phyloP scores from a whole-genome alignment of 106 monocot genomes.

The Dendrobium officinale region DNA sequence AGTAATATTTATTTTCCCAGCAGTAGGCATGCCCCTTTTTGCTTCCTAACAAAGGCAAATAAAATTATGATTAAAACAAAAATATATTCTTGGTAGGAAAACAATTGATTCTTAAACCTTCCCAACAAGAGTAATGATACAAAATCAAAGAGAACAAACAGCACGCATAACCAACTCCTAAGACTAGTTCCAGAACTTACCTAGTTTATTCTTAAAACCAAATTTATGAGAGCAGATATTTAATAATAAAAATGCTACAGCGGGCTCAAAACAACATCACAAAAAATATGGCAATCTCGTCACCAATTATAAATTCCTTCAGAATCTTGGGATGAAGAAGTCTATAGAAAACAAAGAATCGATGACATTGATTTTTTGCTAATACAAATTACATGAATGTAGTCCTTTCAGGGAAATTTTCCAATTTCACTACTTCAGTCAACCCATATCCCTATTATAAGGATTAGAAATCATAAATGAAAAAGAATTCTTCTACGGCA shows the following conservation, averaged over 20 bases:
- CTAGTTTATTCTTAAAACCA: not conserved
- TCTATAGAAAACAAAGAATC: not conserved
- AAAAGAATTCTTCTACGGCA: not conserved
- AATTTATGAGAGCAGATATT: not conserved
- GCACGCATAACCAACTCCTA: not conserved
- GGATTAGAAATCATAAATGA: not conserved
- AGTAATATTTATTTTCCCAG: slow-evolving; percentile 60
- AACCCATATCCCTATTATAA: not conserved
- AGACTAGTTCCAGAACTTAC: not conserved
- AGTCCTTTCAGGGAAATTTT: not conserved
- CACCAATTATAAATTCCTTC: not conserved
- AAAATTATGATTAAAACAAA: not conserved
- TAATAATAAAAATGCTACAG: not conserved
- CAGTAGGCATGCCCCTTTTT: slow-evolving; percentile 42
- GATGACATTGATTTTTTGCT: not conserved
- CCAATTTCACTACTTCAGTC: not conserved
- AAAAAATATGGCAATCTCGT: not conserved
- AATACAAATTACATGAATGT: not conserved
- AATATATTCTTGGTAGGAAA: not conserved
- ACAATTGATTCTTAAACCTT: not conserved
- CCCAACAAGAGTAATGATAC: not conserved
- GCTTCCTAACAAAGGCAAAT: slow-evolving; percentile 51
- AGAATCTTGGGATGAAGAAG: not conserved
- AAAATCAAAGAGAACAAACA: not conserved
- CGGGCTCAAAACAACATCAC: not conserved